Evolutionary conservation across 2,329 filamentous ascomycete species (phyloP), one percentile per base, ranked within the genome.

Genomic region (Ophiostoma angusticollis): DNA sequence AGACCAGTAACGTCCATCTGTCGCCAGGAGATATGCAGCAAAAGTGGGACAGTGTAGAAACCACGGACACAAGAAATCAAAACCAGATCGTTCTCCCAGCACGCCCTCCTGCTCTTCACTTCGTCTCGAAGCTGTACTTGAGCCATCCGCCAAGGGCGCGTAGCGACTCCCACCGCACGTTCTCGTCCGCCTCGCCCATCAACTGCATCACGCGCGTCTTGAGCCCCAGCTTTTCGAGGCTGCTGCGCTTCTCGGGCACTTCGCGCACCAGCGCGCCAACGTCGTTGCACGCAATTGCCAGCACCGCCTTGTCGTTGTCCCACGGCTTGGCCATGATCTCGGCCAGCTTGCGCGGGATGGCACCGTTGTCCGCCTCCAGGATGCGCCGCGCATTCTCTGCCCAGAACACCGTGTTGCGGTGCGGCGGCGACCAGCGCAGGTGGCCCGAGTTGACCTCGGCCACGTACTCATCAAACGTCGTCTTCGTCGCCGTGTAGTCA

Each of bases 231-330:
- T 79, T 86, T 64, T 95, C 87, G 50, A 94, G 68, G 56, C 81
- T 74, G 42, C 70, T 65, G 53, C 87, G 69, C 64, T 80, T 83
- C 64, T 93, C 86, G 0, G 87, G 86, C 39, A 89, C 82, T 59
- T 93, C 84, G 60, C 84, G 87, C 35, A 95, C 86, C 44, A 95
- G 63, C 46, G 70, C 79, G n/a, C 84, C 86, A 16, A 95, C 74
- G 54, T 95, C 87, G 56, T 93, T 94, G 62, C 86, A 93, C 16
- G 82, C 87, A 61, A 94, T 89, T 2, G 87, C 87, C 47, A 95
- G 65, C 17, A 94, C 87, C 53, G 91, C 83, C 56, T 83, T 85
- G 52, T 91, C 84, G 43, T 79, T 84, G 72, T 67, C 72, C 75
- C 72, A 93, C 64, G 57, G 75, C 56, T 74, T 69, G 51, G 60